Evolutionary conservation across 164 flowering plant genomes (phyloP).

Genomic region (Vitis rupestris): DNA sequence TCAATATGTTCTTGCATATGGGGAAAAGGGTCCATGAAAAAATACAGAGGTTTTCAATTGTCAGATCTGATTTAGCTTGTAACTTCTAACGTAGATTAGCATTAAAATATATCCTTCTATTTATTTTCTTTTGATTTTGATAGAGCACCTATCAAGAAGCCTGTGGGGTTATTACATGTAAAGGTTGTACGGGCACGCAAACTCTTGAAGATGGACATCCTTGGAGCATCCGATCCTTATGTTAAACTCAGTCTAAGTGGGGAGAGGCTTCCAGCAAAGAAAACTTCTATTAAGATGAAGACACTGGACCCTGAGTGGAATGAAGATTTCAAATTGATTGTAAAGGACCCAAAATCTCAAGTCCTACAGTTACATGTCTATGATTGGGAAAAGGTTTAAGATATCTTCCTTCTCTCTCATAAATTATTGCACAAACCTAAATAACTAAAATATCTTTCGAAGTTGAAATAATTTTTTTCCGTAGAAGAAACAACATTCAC

Average conservation of each 20-base stretch:
- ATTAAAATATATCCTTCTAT: too few relatives aligned
- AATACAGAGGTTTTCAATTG: too few relatives aligned
- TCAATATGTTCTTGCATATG: too few relatives aligned
- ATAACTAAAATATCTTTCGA: too few relatives aligned
- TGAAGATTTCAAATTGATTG: constrained; percentile 62
- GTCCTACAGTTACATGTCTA: constrained; percentile 54
- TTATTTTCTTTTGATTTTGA: background rate
- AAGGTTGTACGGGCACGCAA: constrained; percentile 56
- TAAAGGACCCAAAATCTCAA: constrained; percentile 68
- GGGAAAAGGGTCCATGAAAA: too few relatives aligned
- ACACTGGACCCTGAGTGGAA: constrained; percentile 77
- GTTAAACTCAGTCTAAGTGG: constrained; percentile 64
- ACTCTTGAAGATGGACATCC: constrained; percentile 62
- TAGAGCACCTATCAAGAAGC: constrained; percentile 55
- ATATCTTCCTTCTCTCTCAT: too few relatives aligned
- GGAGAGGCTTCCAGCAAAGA: constrained; percentile 53
- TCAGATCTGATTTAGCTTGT: too few relatives aligned
- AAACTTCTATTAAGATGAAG: constrained; percentile 56
- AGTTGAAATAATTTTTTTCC: too few relatives aligned
- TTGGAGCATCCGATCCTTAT: constrained; percentile 78
- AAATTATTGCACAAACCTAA: too few relatives aligned
- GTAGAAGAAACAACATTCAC: too few relatives aligned
- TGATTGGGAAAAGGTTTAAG: constrained; percentile 80
- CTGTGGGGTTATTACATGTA: constrained; percentile 73
- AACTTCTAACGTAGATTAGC: too few relatives aligned